Evolutionary conservation across 441 rosid genomes (phyloP).

Genomic region (Erodium chrysanthum): DNA sequence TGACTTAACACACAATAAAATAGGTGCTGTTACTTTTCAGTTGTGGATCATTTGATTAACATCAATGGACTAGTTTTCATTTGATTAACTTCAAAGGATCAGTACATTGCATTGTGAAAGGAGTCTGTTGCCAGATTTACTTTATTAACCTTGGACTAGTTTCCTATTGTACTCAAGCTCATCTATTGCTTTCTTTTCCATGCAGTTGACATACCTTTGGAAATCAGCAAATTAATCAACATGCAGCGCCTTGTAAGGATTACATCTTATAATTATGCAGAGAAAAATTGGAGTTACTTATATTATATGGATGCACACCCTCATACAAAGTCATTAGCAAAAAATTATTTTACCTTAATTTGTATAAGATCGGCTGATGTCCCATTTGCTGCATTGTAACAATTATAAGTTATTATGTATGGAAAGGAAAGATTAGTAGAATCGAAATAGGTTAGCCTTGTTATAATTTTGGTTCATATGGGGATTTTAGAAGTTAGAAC

Average conservation of each 20-base stretch:
- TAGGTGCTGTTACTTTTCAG: constrained; percentile 35
- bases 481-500: neutral
- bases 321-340: neutral
- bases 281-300: neutral
- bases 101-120: neutral
- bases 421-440: neutral
- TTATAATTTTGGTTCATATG: neutral
- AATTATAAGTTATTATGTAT: neutral
- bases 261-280: neutral
- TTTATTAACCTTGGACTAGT: neutral
- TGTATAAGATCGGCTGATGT: neutral
- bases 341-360: neutral
- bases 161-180: constrained; percentile 8
- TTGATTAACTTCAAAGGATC: no score
- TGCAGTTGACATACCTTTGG: constrained; percentile 80
- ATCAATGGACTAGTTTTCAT: neutral
- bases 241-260: constrained; percentile 80
- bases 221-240: constrained; percentile 61
- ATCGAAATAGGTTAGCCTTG: neutral
- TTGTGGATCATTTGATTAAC: neutral
- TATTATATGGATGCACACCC: neutral
- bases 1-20: constrained; percentile 72
- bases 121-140: no score
- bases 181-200: constrained; percentile 14
- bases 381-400: neutral